phyloP scores from a whole-genome alignment of 306 rosid species.

The Cicer bijugum region DNA sequence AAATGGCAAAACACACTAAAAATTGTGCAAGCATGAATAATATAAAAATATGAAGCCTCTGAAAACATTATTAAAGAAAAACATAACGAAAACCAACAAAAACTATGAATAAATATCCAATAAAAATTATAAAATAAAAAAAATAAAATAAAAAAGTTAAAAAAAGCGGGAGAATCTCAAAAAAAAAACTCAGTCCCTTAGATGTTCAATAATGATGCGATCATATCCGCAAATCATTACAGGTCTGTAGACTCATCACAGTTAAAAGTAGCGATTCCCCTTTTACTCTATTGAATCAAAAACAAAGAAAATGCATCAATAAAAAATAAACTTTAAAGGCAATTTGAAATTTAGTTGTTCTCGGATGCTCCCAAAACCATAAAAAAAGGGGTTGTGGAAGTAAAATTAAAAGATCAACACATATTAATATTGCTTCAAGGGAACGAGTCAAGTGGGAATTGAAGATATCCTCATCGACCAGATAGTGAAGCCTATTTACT shows the following conservation, averaged over 20 bases:
- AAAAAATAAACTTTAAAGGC: fast-evolving
- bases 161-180: neutral
- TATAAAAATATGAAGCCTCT: constrained; percentile 42
- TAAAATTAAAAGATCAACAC: constrained; percentile 53
- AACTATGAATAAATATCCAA: neutral
- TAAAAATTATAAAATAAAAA: neutral
- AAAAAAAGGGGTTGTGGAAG: constrained; percentile 28
- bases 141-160: neutral
- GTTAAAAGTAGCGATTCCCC: constrained; percentile 34
- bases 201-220: constrained; percentile 81
- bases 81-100: too few relatives aligned
- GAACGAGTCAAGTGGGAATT: constrained; percentile 90
- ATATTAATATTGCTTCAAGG: constrained; percentile 79
- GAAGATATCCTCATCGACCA: constrained; percentile 78
- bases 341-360: constrained; percentile 57
- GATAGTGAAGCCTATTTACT: constrained; percentile 65
- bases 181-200: constrained; percentile 79
- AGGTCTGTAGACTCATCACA: constrained; percentile 88
- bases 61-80: fast-evolving
- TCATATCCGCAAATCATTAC: constrained; percentile 87
- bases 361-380: constrained; percentile 43
- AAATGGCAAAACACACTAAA: constrained; percentile 28
- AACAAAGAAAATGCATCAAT: neutral
- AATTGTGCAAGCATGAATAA: constrained; percentile 36
- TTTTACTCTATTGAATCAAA: too few relatives aligned